Evolutionary conservation across 2,329 filamentous ascomycete species (phyloP), one percentile per base, ranked within the genome.

Genomic region (Rugonectria rugulosa): DNA sequence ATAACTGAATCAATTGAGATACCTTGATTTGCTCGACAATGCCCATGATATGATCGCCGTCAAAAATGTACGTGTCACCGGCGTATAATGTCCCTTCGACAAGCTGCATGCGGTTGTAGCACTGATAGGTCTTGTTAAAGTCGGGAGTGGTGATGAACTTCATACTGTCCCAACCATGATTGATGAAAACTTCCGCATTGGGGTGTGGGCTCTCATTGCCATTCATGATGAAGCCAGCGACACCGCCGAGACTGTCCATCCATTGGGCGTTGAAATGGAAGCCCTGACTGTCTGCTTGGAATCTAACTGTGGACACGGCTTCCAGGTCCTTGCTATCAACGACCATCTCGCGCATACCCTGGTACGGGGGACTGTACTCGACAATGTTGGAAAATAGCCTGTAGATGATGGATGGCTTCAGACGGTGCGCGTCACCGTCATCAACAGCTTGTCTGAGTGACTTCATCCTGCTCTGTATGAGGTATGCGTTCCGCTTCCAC

Each of bases 391-490:
- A 48, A 63, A 85, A 85, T 1, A 85, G 81, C 75, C 92, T 93
- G 81, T 95, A 95, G 5, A 68, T 32, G 32, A 71, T 62, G 14
- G 53, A 48, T 12, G 56, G 57, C 5, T 65, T 63, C 41, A 71
- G 40, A 7, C 56, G 57, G 27, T 65, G 62, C 1, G 59, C 61
- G 17, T 64, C 43, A 6, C 67, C 65, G 6, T 61, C 29, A 2
- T 61, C 46, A 6, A 63, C 57, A 8, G 62, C 47, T 3, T 45
- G 26, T 15, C 81, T 76, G 3, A 88, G 79, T 21, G 78, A 73
- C 17, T 86, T 78, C 50, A 88, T 80, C 52, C 86, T 83, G 19
- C 79, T 80, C 65, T 86, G 84, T 68, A 94, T 85, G 29, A 92
- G 79, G 68, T 92, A 67, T 3, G 55, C 32, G 17, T 55, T 62